Evolutionary conservation across 495 filamentous ascomycete species (phyloP).

Genomic region (Daldinia vernicosa): DNA sequence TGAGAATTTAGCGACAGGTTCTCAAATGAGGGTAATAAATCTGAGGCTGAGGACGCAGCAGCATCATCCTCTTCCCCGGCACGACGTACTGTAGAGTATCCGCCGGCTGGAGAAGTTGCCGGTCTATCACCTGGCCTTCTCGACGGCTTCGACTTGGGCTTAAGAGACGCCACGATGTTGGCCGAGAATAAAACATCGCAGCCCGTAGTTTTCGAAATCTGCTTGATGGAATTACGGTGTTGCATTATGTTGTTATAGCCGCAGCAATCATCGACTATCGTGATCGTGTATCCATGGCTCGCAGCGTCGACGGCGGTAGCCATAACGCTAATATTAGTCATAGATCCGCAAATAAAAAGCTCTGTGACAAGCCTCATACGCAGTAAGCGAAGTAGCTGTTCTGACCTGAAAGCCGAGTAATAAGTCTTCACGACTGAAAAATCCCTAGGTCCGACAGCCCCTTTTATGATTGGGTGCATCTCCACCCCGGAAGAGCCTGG

Average conservation of each 20-base stretch:
- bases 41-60: constrained; percentile 40
- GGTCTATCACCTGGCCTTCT: constrained; percentile 30
- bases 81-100: constrained; percentile 88
- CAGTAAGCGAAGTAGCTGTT: constrained; percentile 72
- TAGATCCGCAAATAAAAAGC: constrained; percentile 89
- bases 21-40: constrained; percentile 45
- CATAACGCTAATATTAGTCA: constrained; percentile 89
- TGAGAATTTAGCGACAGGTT: constrained; percentile 47
- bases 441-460: constrained; percentile 68
- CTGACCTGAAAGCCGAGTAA: constrained; percentile 88
- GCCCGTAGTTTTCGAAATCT: constrained; percentile 79
- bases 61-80: constrained; percentile 63
- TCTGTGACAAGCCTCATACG: constrained; percentile 85
- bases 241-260: constrained; percentile 78
- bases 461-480: constrained; percentile 67
- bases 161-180: constrained; percentile 62
- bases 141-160: constrained; percentile 31
- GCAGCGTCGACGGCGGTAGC: constrained; percentile 94
- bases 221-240: constrained; percentile 77
- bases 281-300: constrained; percentile 83
- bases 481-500: constrained; percentile 72
- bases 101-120: constrained; percentile 61
- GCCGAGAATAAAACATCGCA: constrained; percentile 69
- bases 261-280: constrained; percentile 87
- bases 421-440: constrained; percentile 77